phyloP scores from a whole-genome alignment of 768 basidiomycete genomes.

The Neoboletus magnificus region DNA sequence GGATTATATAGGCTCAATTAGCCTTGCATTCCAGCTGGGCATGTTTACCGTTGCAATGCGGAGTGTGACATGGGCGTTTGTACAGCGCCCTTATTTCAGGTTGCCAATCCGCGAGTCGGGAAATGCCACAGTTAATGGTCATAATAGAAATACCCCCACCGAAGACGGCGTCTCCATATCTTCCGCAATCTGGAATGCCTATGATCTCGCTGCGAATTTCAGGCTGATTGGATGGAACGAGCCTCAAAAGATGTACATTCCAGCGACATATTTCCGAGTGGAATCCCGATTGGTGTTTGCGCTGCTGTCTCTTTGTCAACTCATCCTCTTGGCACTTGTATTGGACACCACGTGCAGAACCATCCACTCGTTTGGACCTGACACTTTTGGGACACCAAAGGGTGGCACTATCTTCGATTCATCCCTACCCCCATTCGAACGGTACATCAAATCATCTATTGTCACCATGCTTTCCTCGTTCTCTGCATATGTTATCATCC shows the following conservation, averaged over 20 bases:
- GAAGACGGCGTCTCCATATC: not conserved
- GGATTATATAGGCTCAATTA: not conserved
- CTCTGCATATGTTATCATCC: slow-evolving; percentile 44
- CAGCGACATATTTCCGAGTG: slow-evolving; percentile 9
- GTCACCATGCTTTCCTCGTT: slow-evolving; percentile 44
- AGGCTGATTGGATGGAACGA: slow-evolving; percentile 29
- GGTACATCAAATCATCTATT: slow-evolving; percentile 41
- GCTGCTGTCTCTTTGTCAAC: slow-evolving; percentile 13
- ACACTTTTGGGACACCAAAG: slow-evolving; percentile 33
- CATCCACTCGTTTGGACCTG: slow-evolving; percentile 33
- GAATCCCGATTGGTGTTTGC: slow-evolving; percentile 19
- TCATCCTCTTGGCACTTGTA: not conserved
- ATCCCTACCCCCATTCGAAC: slow-evolving; percentile 29
- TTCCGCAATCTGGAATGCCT: slow-evolving; percentile 28
- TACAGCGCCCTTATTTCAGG: slow-evolving; percentile 10
- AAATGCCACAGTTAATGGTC: not conserved
- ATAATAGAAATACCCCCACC: not conserved
- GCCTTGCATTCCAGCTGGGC: slow-evolving; percentile 10
- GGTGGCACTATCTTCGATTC: slow-evolving; percentile 40
- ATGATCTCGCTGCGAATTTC: slow-evolving; percentile 24
- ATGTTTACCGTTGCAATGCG: slow-evolving; percentile 28
- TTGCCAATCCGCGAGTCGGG: slow-evolving; percentile 1
- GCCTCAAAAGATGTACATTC: slow-evolving; percentile 9
- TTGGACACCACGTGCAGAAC: slow-evolving; percentile 1
- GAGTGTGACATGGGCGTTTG: slow-evolving; percentile 21